Percentiles rank a stretch among this genome's conserved stretches.
phyloP scores from a whole-genome alignment of 352 stramenopile species.

The Hyaloperonospora brassicae region DNA sequence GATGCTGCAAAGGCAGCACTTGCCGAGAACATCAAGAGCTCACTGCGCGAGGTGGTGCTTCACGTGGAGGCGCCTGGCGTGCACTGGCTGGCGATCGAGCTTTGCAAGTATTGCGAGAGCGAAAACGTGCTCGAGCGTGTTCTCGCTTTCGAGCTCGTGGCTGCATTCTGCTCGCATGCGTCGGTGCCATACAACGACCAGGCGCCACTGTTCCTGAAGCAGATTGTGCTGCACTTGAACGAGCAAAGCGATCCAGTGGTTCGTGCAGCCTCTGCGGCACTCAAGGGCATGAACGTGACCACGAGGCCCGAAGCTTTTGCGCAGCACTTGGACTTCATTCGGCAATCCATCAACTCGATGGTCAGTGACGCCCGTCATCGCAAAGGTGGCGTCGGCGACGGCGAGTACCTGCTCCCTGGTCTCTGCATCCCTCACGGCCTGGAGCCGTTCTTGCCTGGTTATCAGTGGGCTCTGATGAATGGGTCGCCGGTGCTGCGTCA shows the following conservation, averaged over 20 bases:
- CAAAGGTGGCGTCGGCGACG: conserved; percentile 83
- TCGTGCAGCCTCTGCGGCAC: conserved; percentile 78
- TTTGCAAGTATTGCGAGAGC: conserved; percentile 91
- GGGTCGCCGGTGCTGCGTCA: conserved; percentile 84
- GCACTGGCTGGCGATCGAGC: conserved; percentile 91
- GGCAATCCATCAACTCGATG: conserved; percentile 94
- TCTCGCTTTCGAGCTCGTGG: conserved; percentile 89
- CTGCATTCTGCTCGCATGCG: conserved; percentile 84
- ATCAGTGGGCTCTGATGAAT: conserved; percentile 97
- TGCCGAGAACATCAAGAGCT: conserved; percentile 57
- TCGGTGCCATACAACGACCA: conserved; percentile 88
- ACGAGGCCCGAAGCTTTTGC: conserved; percentile 90
- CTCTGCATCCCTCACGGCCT: conserved; percentile 85
- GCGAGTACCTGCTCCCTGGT: conserved; percentile 72
- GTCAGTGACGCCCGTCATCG: conserved; percentile 92
- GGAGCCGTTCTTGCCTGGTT: conserved; percentile 95
- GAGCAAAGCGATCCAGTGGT: conserved; percentile 88
- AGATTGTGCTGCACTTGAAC: conserved; percentile 95
- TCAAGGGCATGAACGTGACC: conserved; percentile 88
- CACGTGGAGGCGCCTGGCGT: conserved; percentile 87
- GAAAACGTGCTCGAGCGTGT: conserved; percentile 81
- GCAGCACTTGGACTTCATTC: conserved; percentile 95
- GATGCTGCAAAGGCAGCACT: conserved; percentile 28
- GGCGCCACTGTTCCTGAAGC: conserved; percentile 92
- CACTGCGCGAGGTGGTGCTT: conserved; percentile 68